phyloP scores from a whole-genome alignment of 148 eudicot species.

The Suaeda aralocaspica region DNA sequence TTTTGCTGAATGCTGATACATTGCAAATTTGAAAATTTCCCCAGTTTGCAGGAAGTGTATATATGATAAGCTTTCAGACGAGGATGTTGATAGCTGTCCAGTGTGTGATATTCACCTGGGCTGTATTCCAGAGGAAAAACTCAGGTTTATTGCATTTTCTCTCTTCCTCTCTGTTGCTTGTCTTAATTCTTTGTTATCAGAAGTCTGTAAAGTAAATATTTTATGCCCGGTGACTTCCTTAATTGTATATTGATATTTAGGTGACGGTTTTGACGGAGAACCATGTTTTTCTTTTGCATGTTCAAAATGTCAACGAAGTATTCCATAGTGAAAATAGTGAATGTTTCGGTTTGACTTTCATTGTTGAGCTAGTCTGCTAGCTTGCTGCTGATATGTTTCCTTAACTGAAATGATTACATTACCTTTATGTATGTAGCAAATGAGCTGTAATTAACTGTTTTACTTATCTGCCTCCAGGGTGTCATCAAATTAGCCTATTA shows the following conservation, averaged over 20 bases:
- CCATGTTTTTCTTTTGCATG: background rate
- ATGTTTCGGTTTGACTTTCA: background rate
- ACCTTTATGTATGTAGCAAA: background rate
- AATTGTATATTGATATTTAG: background rate
- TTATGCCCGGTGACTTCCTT: slow-evolving; percentile 9
- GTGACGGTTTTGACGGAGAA: background rate
- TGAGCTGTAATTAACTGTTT: background rate
- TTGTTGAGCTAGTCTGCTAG: background rate
- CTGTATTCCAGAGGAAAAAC: slow-evolving; percentile 69
- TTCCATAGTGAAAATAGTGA: background rate
- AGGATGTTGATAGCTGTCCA: slow-evolving; percentile 74
- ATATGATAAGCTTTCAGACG: slow-evolving; percentile 68
- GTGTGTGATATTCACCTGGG: slow-evolving; percentile 76
- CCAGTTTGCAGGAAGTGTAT: slow-evolving; percentile 93
- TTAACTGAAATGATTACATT: background rate
- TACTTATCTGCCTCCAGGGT: background rate
- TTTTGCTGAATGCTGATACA: background rate
- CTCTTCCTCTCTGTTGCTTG: background rate
- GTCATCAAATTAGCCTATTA: background rate
- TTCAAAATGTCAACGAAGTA: background rate
- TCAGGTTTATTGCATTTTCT: slow-evolving; percentile 47
- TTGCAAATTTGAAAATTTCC: slow-evolving; percentile 14
- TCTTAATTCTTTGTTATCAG: slow-evolving; percentile 11
- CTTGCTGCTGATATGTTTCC: background rate
- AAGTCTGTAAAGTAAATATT: slow-evolving; percentile 4